Conservation (phyloP, 805 yeast genomes). For the Priceomyces haplophilus region DNA sequence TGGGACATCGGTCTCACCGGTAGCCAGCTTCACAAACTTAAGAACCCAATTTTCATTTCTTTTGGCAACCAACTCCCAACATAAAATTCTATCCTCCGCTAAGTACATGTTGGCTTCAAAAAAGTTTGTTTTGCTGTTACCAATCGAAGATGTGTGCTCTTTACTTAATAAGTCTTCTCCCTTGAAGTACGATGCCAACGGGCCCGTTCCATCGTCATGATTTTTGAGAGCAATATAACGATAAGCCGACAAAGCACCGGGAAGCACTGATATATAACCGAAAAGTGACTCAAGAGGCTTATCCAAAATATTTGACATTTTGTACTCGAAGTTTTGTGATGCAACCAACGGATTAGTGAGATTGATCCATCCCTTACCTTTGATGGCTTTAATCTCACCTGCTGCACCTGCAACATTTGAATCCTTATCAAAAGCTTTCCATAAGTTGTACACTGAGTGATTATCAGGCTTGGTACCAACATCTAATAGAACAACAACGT, state of each 20-base stretch:
- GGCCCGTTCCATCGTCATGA: constrained; percentile 90
- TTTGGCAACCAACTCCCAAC: constrained; percentile 95
- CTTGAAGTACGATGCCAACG: constrained; percentile 80
- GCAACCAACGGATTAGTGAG: constrained; percentile 89
- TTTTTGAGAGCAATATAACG: constrained; percentile 83
- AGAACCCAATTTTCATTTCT: constrained; percentile 80
- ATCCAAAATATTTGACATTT: constrained; percentile 93
- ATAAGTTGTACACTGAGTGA: constrained; percentile 83
- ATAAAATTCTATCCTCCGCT: constrained; percentile 93
- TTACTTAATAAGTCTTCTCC: constrained; percentile 62
- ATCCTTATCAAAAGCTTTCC: constrained; percentile 97
- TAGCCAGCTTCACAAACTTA: constrained; percentile 87
- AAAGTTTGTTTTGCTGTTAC: constrained; percentile 61
- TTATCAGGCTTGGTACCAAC: constrained; percentile 97
- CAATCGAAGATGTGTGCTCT: constrained; percentile 12
- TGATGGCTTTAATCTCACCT: constrained; percentile 94
- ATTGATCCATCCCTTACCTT: constrained; percentile 82
- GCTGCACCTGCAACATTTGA: constrained; percentile 99
- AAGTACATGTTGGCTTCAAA: constrained; percentile 95
- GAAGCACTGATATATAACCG: constrained; percentile 90
- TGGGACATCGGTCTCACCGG: constrained; percentile 97
- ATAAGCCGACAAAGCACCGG: constrained; percentile 95
- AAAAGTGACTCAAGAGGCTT: constrained; percentile 90
- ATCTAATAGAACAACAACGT: constrained; percentile 82
- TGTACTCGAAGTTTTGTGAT: constrained; percentile 93